Percentiles rank a stretch among this genome's conserved stretches.
These are phyloP conservation scores for Microthlaspi erraticum DNA, from an alignment of 345 rosid species.

Conservation along the genomic window DNA sequence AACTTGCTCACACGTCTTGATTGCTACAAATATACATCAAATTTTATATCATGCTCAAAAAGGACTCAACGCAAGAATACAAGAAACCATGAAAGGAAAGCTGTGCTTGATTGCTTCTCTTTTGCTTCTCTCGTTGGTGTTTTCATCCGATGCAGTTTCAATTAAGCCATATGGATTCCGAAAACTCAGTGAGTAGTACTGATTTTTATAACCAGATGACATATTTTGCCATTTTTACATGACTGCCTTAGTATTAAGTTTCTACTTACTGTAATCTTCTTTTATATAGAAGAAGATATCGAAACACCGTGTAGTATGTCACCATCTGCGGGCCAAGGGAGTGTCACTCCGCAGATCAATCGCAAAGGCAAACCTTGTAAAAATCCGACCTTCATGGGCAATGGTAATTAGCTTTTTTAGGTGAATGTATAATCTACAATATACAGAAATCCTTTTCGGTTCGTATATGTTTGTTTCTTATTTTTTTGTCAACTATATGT, in stretches of 20 bases:
- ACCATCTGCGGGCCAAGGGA: background rate
- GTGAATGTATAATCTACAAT: too few species aligned
- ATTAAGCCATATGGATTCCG: background rate
- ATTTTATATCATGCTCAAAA: background rate
- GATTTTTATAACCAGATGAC: too few species aligned
- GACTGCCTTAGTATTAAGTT: too few species aligned
- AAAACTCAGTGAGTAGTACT: slow-evolving; percentile 5
- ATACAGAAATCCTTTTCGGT: too few species aligned
- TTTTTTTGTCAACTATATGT: too few species aligned
- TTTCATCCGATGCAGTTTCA: background rate
- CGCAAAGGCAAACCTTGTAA: too few species aligned
- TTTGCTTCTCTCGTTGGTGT: background rate
- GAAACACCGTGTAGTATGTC: background rate
- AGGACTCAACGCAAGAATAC: background rate
- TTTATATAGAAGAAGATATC: background rate
- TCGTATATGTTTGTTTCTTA: too few species aligned
- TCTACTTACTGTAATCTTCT: too few species aligned
- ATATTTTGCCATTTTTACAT: too few species aligned
- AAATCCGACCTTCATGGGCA: too few species aligned
- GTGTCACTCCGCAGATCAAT: too few species aligned
- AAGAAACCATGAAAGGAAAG: slow-evolving; percentile 7
- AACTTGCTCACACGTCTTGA: background rate
- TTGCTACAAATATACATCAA: background rate
- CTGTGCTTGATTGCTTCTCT: slow-evolving; percentile 13
- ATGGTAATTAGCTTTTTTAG: too few species aligned